phyloP scores from a whole-genome alignment of 2,329 filamentous ascomycete species.

The Colletotrichum echinochloae region DNA sequence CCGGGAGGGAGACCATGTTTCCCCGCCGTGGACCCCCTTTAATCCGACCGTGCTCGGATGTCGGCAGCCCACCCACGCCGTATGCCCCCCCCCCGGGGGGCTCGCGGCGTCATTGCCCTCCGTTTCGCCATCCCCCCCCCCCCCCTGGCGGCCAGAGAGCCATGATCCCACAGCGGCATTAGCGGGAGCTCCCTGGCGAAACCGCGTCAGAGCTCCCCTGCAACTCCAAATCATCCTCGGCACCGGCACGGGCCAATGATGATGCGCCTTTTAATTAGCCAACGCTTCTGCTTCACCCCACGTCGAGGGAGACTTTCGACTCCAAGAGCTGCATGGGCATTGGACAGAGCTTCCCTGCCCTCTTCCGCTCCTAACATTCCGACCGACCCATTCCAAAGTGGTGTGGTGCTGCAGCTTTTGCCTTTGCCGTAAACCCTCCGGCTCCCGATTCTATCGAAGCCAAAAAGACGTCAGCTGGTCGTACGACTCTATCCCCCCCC shows the following conservation, averaged over 20 bases:
- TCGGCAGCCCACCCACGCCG: conserved; percentile 14
- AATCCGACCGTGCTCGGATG: conserved; percentile 20
- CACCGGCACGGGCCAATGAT: conserved; percentile 32
- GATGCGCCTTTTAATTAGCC: conserved; percentile 36
- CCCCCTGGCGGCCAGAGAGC: conserved; percentile 25
- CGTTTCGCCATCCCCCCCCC: conserved; percentile 11
- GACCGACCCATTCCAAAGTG: background rate
- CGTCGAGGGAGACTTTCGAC: background rate
- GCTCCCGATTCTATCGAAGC: conserved; percentile 2
- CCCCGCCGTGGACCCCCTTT: background rate
- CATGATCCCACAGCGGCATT: conserved; percentile 39
- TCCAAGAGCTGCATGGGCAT: background rate
- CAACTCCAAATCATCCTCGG: conserved; percentile 17
- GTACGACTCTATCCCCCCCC: conserved; percentile 21
- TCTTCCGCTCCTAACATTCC: background rate
- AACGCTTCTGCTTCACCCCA: conserved; percentile 3
- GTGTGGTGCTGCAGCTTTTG: conserved; percentile 14
- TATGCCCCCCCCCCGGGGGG: conserved; percentile 18
- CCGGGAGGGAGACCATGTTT: background rate
- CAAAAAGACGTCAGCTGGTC: conserved; percentile 25
- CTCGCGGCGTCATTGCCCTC: conserved; percentile 12
- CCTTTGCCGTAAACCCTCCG: conserved; percentile 21
- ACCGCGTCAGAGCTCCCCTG: conserved; percentile 37
- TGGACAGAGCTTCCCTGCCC: conserved; percentile 11
- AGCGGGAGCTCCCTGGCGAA: conserved; percentile 37